A percentile compares a stretch with the other conserved stretches of the same genome.
phyloP scores from a whole-genome alignment of 805 yeast species.

The Wickerhamomyces bovis region DNA sequence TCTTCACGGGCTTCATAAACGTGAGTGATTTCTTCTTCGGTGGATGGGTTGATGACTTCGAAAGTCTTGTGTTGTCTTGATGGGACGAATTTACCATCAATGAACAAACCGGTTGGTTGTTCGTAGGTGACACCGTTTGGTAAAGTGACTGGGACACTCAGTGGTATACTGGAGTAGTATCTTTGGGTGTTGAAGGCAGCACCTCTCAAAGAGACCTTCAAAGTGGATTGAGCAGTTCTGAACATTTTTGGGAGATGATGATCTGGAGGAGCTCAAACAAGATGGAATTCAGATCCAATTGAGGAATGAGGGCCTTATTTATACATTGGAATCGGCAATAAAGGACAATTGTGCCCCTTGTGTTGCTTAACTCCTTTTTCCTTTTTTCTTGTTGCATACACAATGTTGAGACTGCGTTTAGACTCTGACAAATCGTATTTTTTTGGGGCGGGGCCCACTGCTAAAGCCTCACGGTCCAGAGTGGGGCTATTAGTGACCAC shows the following conservation, averaged over 20 bases:
- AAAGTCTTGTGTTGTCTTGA: constrained; percentile 56
- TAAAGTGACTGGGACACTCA: constrained; percentile 44
- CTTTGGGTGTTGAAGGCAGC: constrained; percentile 15
- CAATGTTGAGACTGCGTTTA: not conserved
- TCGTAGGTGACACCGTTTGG: constrained; percentile 72
- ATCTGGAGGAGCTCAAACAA: not conserved
- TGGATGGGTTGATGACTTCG: constrained; percentile 60
- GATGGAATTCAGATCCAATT: not conserved
- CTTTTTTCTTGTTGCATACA: not conserved
- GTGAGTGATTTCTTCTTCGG: constrained; percentile 63
- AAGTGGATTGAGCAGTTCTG: constrained; percentile 10
- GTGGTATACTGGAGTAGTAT: constrained; percentile 32
- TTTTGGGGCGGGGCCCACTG: not conserved
- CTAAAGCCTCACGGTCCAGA: not conserved
- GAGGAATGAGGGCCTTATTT: not conserved
- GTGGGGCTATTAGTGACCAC: too few relatives aligned
- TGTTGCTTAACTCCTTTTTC: not conserved
- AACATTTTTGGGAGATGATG: not conserved
- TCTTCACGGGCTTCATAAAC: constrained; percentile 71
- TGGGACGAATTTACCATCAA: constrained; percentile 68
- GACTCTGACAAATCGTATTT: too few relatives aligned
- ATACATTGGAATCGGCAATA: not conserved
- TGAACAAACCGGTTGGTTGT: constrained; percentile 80
- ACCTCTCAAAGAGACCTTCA: constrained; percentile 17
- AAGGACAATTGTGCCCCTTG: too few relatives aligned